Conservation (phyloP, 495 filamentous ascomycete species). For the Talaromyces liani region DNA sequence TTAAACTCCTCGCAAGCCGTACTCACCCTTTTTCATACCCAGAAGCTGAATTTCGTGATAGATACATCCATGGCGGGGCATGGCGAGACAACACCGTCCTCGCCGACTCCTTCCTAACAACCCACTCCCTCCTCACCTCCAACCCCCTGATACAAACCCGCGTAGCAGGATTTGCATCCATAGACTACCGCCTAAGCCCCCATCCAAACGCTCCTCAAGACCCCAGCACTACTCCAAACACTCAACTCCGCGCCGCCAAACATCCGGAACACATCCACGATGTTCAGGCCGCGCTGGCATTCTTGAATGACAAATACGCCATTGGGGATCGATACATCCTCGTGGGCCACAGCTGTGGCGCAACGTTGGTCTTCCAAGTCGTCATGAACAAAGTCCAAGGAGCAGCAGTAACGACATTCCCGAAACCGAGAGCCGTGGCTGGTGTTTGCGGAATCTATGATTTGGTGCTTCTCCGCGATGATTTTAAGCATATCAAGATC, state of each 20-base stretch:
- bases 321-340: conserved; percentile 53
- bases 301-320: conserved; percentile 49
- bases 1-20: too few relatives aligned
- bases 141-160: conserved; percentile 10
- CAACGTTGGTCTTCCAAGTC: conserved; percentile 62
- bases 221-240: conserved; percentile 24
- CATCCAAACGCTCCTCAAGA: conserved; percentile 55
- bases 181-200: conserved; percentile 76
- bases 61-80: conserved; percentile 84
- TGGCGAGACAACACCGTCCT: conserved; percentile 70
- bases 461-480: conserved; percentile 43
- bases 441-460: conserved; percentile 64
- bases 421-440: conserved; percentile 43
- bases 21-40: neutral
- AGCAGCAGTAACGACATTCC: conserved; percentile 8
- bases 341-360: conserved; percentile 71
- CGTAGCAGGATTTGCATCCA: conserved; percentile 59
- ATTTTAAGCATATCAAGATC: conserved; percentile 31
- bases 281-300: conserved; percentile 52
- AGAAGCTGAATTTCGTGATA: conserved; percentile 13
- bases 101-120: conserved; percentile 17
- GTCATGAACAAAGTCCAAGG: conserved; percentile 37
- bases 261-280: conserved; percentile 75
- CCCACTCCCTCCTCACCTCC: conserved; percentile 6
- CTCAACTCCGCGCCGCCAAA: conserved; percentile 36